Percentiles rank a stretch among this genome's conserved stretches.
Conservation (phyloP, 768 basidiomycete species). For the Trametes maxima region DNA sequence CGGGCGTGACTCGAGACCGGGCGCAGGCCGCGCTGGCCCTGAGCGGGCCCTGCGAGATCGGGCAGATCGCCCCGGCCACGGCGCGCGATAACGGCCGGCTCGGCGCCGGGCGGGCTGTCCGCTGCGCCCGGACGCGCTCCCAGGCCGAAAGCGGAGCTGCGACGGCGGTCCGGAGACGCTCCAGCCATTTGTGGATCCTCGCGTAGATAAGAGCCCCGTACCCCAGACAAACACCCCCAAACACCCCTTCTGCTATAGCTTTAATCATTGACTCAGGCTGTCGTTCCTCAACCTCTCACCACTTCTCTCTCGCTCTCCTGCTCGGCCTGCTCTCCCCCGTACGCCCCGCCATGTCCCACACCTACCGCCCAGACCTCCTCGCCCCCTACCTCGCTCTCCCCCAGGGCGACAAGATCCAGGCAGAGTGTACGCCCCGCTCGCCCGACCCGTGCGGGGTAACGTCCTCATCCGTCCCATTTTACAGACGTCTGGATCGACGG, state of each 20-base stretch:
- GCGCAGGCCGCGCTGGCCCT: background rate
- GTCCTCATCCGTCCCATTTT: constrained; percentile 24
- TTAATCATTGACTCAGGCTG: constrained; percentile 20
- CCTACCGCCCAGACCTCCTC: constrained; percentile 82
- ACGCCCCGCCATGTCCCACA: constrained; percentile 32
- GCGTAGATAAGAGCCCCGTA: constrained; percentile 24
- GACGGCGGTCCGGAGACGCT: background rate
- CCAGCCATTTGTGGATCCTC: constrained; percentile 9
- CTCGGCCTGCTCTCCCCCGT: constrained; percentile 11
- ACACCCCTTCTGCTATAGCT: constrained; percentile 17
- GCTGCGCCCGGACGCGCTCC: too few relatives aligned
- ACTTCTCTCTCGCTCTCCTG: constrained; percentile 17
- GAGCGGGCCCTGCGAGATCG: too few relatives aligned
- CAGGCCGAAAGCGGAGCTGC: too few relatives aligned
- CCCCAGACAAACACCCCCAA: constrained; percentile 29
- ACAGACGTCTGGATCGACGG: constrained; percentile 99
- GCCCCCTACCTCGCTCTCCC: constrained; percentile 85
- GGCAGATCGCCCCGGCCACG: background rate
- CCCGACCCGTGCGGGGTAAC: constrained; percentile 9
- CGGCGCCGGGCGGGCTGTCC: too few relatives aligned
- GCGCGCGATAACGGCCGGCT: too few relatives aligned
- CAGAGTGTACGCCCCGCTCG: constrained; percentile 67
- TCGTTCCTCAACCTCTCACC: constrained; percentile 15
- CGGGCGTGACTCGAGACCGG: constrained; percentile 3
- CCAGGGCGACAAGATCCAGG: constrained; percentile 93